Base-by-base conservation (phyloP, 331 rosid genomes). In the Rhamnella rubrinervis region DNA sequence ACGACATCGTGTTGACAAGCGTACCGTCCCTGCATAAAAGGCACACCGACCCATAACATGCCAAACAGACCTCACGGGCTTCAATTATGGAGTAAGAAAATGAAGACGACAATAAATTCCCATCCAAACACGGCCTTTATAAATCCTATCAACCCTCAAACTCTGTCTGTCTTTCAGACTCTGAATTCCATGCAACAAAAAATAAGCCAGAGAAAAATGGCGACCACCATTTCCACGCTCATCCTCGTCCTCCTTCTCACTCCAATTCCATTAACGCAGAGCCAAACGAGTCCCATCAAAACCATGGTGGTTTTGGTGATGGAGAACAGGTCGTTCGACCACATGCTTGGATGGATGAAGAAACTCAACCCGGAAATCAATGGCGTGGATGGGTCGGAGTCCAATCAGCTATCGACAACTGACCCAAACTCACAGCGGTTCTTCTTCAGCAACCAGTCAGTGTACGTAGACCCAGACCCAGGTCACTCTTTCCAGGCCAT, bases 341-440 rank as follows among this genome's bases (percentile, higher is more conserved):
- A 93, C 96, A 93, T 93, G 98, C 58, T 93, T 2, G 97, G 98
- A 0, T 93, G 98, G 98, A 93, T 93, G 97, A 93, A 93, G 80
- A 77, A 50, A 21, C 70, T 93, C 13, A 90, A 88, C 78, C 88
- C 96, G 1, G 62, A 66, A 50, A 93, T 93, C 65, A 75, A 90
- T 63, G 97, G 98, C 15, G 98, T 93, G 0, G 79, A 71, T 5
- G 98, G 98, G 14, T 80, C 82, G 0, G 91, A 93, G 63, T 85
- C 70, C 46, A 81, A 84, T 52, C 74, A 21, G 0, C 1, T 83
- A 1, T 79, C 85, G 8, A 69, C 77, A 2, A 51, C 76, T 1
- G 85, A 86, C 77, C 93, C 96, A 8, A 83, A 79, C 2, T 88
- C 98, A 0, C 23, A 69, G 55, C 78, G 70, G 21, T 6, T 88